Evolutionary conservation across 2,329 filamentous ascomycete species (phyloP).

Genomic region (Pestalotiopsis sp.): DNA sequence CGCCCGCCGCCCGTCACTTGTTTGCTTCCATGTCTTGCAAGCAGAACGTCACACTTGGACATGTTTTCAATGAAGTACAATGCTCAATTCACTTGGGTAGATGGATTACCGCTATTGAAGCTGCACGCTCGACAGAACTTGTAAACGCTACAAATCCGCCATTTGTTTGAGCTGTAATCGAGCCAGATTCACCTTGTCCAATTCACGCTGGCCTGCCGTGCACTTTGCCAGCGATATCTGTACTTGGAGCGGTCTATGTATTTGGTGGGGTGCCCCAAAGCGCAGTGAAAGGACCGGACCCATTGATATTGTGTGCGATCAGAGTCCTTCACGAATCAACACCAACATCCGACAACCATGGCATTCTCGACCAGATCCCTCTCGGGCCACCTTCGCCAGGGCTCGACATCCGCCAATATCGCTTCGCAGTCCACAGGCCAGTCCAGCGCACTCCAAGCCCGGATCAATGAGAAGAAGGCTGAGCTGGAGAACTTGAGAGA

Average conservation of each 20-base stretch:
- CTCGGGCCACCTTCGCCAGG: slow-evolving; percentile 68
- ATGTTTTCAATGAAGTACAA: no score
- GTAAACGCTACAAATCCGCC: no score
- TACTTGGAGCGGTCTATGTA: background rate
- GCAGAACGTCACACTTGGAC: no score
- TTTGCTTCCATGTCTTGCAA: background rate
- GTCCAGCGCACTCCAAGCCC: slow-evolving; percentile 70
- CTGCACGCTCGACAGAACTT: no score
- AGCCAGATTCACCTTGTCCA: background rate
- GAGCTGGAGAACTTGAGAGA: slow-evolving; percentile 81
- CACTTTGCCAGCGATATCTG: background rate
- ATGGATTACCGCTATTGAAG: no score
- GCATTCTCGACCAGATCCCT: slow-evolving; percentile 60
- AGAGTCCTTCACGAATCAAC: background rate
- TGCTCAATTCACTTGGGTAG: no score
- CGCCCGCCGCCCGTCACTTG: background rate
- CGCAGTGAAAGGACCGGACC: background rate
- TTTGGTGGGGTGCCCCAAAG: background rate
- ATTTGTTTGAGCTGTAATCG: background rate
- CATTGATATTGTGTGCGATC: background rate
- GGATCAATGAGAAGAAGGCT: slow-evolving; percentile 83
- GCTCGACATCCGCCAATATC: slow-evolving; percentile 49
- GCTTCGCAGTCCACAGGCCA: slow-evolving; percentile 54
- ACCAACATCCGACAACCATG: slow-evolving; percentile 39
- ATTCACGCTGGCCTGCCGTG: background rate